These are phyloP conservation scores for Sugiyamaella castrensis DNA, from an alignment of 1,139 yeast genomes.

Conservation along the genomic window DNA sequence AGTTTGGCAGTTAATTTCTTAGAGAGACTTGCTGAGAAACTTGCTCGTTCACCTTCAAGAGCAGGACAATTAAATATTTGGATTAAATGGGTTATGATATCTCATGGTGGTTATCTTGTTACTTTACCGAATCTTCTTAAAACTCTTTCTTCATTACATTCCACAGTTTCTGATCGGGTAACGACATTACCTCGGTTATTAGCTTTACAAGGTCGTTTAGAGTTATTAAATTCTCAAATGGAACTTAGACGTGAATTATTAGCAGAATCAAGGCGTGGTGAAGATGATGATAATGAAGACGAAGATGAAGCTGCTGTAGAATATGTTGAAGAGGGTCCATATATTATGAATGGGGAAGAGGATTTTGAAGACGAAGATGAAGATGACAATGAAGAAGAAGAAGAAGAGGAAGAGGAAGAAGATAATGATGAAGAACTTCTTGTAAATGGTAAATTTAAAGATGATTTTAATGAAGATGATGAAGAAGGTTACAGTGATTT, in stretches of 20 bases:
- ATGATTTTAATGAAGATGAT: slow-evolving; percentile 31
- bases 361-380: slow-evolving; percentile 43
- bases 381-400: slow-evolving; percentile 37
- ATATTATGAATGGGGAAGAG: slow-evolving; percentile 44
- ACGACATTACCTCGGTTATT: slow-evolving; percentile 72
- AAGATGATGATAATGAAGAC: slow-evolving; percentile 32
- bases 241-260: slow-evolving; percentile 51
- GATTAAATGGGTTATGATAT: slow-evolving; percentile 90
- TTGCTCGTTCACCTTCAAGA: slow-evolving; percentile 63
- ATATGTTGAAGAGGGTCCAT: slow-evolving; percentile 52
- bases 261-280: slow-evolving; percentile 29
- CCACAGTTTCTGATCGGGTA: slow-evolving; percentile 72
- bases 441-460: slow-evolving; percentile 20
- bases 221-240: slow-evolving; percentile 66
- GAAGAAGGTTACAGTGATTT: slow-evolving; percentile 29
- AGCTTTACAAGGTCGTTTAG: slow-evolving; percentile 79
- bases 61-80: slow-evolving; percentile 78
- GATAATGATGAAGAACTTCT: slow-evolving; percentile 28
- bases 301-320: slow-evolving; percentile 46
- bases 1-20: slow-evolving; percentile 68
- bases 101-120: slow-evolving; percentile 81
- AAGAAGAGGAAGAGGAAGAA: slow-evolving; percentile 31
- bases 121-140: slow-evolving; percentile 66
- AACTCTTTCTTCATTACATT: slow-evolving; percentile 71
- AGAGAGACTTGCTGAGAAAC: slow-evolving; percentile 80